Conservation (phyloP, 2,329 filamentous ascomycete genomes). For the Cryphonectria parasitica region DNA sequence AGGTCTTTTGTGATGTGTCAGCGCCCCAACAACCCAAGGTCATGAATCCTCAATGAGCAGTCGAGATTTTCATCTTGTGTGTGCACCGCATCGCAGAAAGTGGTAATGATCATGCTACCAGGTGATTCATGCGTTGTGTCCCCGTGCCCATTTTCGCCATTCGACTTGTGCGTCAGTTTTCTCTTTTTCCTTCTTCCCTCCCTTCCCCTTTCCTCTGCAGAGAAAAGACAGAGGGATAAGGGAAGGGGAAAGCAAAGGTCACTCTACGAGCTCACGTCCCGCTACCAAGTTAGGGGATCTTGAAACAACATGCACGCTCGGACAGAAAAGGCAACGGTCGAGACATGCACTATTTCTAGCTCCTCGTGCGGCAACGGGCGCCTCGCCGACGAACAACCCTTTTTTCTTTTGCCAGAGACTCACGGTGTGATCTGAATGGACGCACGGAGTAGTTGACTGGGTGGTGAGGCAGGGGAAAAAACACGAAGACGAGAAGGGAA, state of each 20-base stretch:
- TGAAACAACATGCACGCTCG: not conserved
- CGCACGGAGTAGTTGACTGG: too few relatives aligned
- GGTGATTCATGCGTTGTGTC: not conserved
- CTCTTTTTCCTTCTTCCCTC: too few relatives aligned
- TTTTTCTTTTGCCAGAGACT: not conserved
- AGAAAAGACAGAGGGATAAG: too few relatives aligned
- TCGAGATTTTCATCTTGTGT: not conserved
- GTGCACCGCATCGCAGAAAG: not conserved
- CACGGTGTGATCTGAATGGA: not conserved
- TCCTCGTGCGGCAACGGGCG: not conserved
- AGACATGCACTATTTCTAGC: not conserved
- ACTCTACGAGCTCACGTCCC: not conserved
- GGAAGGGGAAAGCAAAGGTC: too few relatives aligned
- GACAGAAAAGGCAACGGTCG: not conserved
- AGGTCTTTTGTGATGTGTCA: not conserved
- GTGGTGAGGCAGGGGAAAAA: not conserved
- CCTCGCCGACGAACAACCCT: not conserved
- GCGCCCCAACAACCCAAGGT: not conserved
- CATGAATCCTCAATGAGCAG: not conserved
- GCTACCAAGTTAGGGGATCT: not conserved
- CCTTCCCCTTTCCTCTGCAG: too few relatives aligned
- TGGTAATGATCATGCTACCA: not conserved
- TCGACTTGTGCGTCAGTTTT: not conserved
- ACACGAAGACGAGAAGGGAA: not conserved
- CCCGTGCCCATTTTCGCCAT: not conserved